Evolutionary conservation across 352 stramenopile genomes (phyloP).

Genomic region (Lagenidium giganteum): DNA sequence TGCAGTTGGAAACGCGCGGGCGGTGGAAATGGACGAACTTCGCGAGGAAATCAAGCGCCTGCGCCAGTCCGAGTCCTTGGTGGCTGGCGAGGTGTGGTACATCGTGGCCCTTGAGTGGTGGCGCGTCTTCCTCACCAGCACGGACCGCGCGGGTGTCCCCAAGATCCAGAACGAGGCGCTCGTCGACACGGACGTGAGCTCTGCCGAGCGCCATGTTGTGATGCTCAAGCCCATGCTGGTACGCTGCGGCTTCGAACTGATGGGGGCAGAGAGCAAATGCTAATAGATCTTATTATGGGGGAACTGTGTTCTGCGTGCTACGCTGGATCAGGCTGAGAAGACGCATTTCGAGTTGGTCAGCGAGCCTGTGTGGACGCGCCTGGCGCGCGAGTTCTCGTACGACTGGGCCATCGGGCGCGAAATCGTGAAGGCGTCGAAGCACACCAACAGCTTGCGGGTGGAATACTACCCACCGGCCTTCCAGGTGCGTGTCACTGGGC

Average conservation of each 20-base stretch:
- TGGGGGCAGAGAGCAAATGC: too few species aligned
- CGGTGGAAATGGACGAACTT: not conserved
- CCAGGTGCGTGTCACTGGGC: slow-evolving; percentile 22
- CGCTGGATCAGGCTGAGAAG: slow-evolving; percentile 37
- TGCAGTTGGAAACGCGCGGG: too few species aligned
- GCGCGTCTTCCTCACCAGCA: slow-evolving; percentile 26
- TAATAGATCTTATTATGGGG: not conserved
- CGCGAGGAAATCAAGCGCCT: slow-evolving; percentile 3
- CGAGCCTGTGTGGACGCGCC: slow-evolving; percentile 58
- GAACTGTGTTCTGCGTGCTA: not conserved
- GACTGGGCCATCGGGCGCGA: slow-evolving; percentile 69
- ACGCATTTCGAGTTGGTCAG: slow-evolving; percentile 65
- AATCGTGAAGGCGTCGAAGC: slow-evolving; percentile 46
- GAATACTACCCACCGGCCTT: slow-evolving; percentile 72
- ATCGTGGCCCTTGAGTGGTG: slow-evolving; percentile 54
- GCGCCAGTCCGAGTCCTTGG: slow-evolving; percentile 29
- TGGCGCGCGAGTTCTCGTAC: slow-evolving; percentile 53
- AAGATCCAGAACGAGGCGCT: slow-evolving; percentile 35
- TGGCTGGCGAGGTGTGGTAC: slow-evolving; percentile 56
- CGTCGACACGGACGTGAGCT: slow-evolving; percentile 44
- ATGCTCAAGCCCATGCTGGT: slow-evolving; percentile 62
- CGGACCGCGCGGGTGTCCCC: not conserved
- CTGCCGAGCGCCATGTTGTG: slow-evolving; percentile 26
- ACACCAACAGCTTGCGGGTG: slow-evolving; percentile 33
- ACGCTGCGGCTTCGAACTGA: not conserved